These are phyloP conservation scores for Moesziomyces parantarcticus DNA, from an alignment of 1,284 basidiomycete species.

Conservation along the genomic window DNA sequence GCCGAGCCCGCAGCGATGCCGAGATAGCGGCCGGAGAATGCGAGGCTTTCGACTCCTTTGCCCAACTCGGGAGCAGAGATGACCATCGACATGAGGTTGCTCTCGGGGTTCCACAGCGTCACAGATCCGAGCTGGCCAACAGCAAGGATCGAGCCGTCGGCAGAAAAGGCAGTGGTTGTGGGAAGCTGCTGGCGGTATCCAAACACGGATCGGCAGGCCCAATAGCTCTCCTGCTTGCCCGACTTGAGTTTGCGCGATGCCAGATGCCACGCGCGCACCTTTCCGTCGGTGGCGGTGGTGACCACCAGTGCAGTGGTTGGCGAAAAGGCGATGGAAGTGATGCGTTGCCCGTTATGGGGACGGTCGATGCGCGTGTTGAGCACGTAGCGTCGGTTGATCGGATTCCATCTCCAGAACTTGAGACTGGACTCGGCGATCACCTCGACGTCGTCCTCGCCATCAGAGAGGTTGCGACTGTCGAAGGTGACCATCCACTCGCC, in stretches of 20 bases:
- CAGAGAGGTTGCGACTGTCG: conserved; percentile 73
- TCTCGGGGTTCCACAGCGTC: conserved; percentile 80
- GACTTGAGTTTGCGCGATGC: conserved; percentile 55
- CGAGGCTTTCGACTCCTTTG: conserved; percentile 18
- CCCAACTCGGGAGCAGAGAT: conserved; percentile 69
- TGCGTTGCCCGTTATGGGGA: conserved; percentile 79
- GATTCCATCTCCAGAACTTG: conserved; percentile 90
- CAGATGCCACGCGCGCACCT: conserved; percentile 77
- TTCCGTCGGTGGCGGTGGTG: conserved; percentile 77
- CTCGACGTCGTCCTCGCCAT: conserved; percentile 22
- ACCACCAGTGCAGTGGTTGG: conserved; percentile 70
- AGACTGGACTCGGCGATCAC: conserved; percentile 83
- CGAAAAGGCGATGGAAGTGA: conserved; percentile 79
- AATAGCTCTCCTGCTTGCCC: conserved; percentile 54
- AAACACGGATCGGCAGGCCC: conserved; percentile 62
- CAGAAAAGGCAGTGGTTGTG: conserved; percentile 77
- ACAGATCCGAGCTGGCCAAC: conserved; percentile 78
- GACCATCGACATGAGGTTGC: conserved; percentile 76
- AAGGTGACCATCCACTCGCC: conserved; percentile 90
- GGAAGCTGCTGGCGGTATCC: conserved; percentile 57
- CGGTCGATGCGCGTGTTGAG: conserved; percentile 88
- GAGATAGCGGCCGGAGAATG: conserved; percentile 57
- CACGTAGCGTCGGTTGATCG: conserved; percentile 67
- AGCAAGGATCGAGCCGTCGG: conserved; percentile 86
- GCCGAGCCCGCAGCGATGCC: conserved; percentile 29